Conservation (phyloP, 768 basidiomycete species). For the Leccinum arenicola region DNA sequence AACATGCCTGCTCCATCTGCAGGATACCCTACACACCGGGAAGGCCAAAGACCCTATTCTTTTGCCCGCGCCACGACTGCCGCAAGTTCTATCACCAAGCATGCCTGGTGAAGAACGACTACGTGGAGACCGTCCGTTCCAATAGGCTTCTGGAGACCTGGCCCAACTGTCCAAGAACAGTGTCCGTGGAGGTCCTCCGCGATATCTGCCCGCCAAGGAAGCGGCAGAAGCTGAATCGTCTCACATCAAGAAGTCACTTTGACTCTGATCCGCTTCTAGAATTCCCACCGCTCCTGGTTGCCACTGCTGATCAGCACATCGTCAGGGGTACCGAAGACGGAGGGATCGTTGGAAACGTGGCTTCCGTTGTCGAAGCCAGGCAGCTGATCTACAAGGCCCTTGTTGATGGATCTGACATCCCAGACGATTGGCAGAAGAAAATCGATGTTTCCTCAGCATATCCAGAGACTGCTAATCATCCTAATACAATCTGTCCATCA, state of each 20-base stretch:
- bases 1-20: conserved; percentile 43
- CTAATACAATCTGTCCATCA: conserved; percentile 39
- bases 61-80: conserved; percentile 54
- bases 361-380: conserved; percentile 45
- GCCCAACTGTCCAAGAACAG: conserved; percentile 30
- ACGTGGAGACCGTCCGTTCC: conserved; percentile 19
- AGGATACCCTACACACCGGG: conserved; percentile 45
- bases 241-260: not conserved
- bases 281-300: conserved; percentile 40
- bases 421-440: conserved; percentile 41
- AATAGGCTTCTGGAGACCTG: conserved; percentile 37
- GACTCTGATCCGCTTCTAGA: conserved; percentile 3
- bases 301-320: conserved; percentile 51
- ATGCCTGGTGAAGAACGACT: conserved; percentile 39
- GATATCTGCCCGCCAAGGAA: conserved; percentile 9
- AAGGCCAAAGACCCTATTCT: conserved; percentile 44
- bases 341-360: conserved; percentile 51
- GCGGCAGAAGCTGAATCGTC: conserved; percentile 2
- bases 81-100: conserved; percentile 45
- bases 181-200: conserved; percentile 1
- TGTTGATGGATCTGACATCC: conserved; percentile 23
- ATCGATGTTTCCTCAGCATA: conserved; percentile 25
- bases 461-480: conserved; percentile 19
- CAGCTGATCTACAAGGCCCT: conserved; percentile 42
- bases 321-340: conserved; percentile 42